Evolutionary conservation across 805 yeast species (phyloP), one percentile per base, ranked within the genome.

Genomic region (Gaillardinia entomophila): DNA sequence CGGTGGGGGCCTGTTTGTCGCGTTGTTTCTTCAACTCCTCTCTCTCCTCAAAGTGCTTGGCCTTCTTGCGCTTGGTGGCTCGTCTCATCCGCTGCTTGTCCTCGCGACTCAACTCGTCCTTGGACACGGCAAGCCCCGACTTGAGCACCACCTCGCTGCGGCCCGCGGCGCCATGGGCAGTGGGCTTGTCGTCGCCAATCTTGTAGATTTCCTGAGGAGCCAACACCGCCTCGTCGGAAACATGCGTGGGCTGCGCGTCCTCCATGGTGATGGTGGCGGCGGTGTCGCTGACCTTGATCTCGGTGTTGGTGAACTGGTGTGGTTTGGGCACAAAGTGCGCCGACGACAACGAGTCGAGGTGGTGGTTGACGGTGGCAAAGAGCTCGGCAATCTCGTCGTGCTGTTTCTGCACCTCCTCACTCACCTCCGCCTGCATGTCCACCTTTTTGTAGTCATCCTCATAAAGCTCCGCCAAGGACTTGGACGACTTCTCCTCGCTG

Each of bases 201-300:
- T 69, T 75, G 60, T 81, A 92, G 6, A 92, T 70, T 60, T 90
- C 98, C 63, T 90, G 98, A 25, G 98, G 98, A 2, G 98, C 98
- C 48, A 92, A 69, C 30, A 83, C 75, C 11, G 80, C 66, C 15
- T 80, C 85, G 22, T 74, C 64, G 2, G 92, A 76, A 62, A 84
- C 69, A 24, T 88, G 79, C 36, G 86, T 68, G 31, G 98, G 98
- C 62, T 88, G 97, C 1, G 96, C 92, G 51, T 92, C 97, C 61
- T 90, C 98, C 95, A 90, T 85, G 2, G 81, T 52, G 31, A 92
- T 81, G 2, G 95, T 73, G 4, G 95, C 80, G 35, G 89, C 82
- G 24, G 46, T 49, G 35, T 62, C 68, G 22, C 50, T 53, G 24
- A 88, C 86, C 53, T 82, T 86, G 51, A 92, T 79, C 36, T 84